Percentiles rank a stretch among this genome's conserved stretches.
Conservation (phyloP, 192 early-diverging fungal genomes). For the Kickxella alabastrina region DNA sequence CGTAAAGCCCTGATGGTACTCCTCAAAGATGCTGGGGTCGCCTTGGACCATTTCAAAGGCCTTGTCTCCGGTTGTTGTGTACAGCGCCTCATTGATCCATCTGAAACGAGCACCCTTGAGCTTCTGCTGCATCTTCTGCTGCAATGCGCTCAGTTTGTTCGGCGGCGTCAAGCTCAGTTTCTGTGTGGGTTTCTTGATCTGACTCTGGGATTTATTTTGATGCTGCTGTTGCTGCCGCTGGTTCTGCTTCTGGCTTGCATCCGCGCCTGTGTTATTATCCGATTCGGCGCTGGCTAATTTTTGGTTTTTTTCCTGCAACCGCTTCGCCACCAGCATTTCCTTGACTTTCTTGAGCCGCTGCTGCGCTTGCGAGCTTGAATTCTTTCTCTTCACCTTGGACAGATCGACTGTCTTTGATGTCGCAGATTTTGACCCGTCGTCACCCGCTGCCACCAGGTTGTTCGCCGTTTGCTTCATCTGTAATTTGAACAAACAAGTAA, state of each 20-base stretch:
- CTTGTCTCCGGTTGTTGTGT: constrained; percentile 76
- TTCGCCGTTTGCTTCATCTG: background rate
- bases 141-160: constrained; percentile 26
- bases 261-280: background rate
- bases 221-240: background rate
- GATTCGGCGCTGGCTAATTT: no score
- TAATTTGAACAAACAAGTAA: no score
- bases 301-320: background rate
- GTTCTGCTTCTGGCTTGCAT: background rate
- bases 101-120: constrained; percentile 75
- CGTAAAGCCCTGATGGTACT: constrained; percentile 94
- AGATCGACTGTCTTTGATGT: background rate
- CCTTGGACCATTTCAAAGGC: constrained; percentile 74
- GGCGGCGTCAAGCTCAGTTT: background rate
- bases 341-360: constrained; percentile 28
- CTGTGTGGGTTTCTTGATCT: background rate
- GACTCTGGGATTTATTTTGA: background rate
- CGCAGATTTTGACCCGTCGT: no score
- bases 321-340: constrained; percentile 16
- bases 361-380: constrained; percentile 2
- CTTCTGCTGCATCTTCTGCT: constrained; percentile 65
- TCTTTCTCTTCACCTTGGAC: constrained; percentile 14
- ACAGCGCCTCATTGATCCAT: constrained; percentile 94
- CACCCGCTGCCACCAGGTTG: no score
- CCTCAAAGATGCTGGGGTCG: constrained; percentile 86